Evolutionary conservation across 441 rosid species (phyloP), one percentile per base, ranked within the genome.

Genomic region (Croton laevigatus): DNA sequence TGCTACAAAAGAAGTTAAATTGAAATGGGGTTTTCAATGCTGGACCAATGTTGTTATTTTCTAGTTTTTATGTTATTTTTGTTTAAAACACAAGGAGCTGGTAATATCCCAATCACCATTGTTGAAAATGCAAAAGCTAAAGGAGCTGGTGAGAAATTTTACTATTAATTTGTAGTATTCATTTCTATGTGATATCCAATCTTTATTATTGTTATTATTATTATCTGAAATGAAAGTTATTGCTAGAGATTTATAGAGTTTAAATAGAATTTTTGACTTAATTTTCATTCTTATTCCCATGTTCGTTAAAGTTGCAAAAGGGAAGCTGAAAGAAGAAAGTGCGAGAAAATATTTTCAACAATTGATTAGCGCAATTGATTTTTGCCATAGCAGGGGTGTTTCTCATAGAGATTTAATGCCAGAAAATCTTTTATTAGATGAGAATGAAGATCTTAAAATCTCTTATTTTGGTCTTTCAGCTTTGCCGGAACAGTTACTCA

Each of bases 401-500:
- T 92, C 85, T 8, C 97, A 92, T 62, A 81, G 97, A 8, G 97
- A 91, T 63, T 73, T 91, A 32, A 91, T 90, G 78, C 97, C 97
- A 0, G 97, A 91, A 75, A 91, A 91, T 12, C 78, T 92, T 38
- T 75, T 92, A 5, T 23, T 92, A 0, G 98, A 89, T 66, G 98
- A 93, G 17, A 84, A 88, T 11, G 95, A 78, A 20, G 80, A 89
- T 69, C 68, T 93, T 7, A 93, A 93, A 53, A 78, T 93, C 51
- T 90, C 98, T 0, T 97, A 93, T 71, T 93, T 93, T 66, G 98
- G 98, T 0, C 71, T 93, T 13, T 90, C 97, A 0, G 89, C 98
- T 3, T 63, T 93, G 63, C 95, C 97, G 0, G 97, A 89, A 17
- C 97, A 92, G 63, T 66, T 85, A 3, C 85, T 84, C 0, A 82